A percentile compares a stretch with the other conserved stretches of the same genome.
These are phyloP conservation scores for Eimeria zaria DNA, from an alignment of 169 alveolate genomes.

Conservation along the genomic window DNA sequence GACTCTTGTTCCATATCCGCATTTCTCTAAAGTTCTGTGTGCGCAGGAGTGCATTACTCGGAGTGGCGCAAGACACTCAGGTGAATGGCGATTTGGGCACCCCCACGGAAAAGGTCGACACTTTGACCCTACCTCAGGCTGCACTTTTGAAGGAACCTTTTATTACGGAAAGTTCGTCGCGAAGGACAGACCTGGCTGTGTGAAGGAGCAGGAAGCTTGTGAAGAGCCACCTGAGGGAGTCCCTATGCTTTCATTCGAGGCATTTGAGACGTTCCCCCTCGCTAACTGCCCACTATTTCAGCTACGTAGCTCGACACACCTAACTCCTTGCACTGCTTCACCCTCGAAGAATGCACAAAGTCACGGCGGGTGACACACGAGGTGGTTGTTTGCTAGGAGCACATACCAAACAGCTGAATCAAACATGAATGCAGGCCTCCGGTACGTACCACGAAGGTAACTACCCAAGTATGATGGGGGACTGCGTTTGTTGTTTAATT, in stretches of 20 bases:
- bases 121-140: conserved; percentile 16
- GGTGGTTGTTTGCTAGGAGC: background rate
- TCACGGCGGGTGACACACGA: background rate
- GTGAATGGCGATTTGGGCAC: conserved; percentile 81
- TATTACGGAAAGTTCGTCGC: conserved; percentile 38
- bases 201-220: conserved; percentile 17
- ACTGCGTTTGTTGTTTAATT: background rate
- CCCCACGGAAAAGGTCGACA: conserved; percentile 78
- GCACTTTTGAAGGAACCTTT: conserved; percentile 58
- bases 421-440: background rate
- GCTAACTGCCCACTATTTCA: conserved; percentile 41
- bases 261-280: conserved; percentile 40
- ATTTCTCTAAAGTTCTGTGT: background rate
- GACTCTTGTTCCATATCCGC: background rate
- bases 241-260: conserved; percentile 28
- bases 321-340: background rate
- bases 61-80: conserved; percentile 77
- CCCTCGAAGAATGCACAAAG: background rate
- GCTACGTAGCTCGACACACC: conserved; percentile 11
- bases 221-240: conserved; percentile 37
- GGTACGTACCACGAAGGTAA: background rate
- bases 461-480: background rate
- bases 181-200: conserved; percentile 36
- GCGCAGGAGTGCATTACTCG: conserved; percentile 76
- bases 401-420: background rate